Percentiles rank a stretch among this genome's conserved stretches.
These are phyloP conservation scores for Casuarina equisetifolia DNA, from an alignment of 306 rosid species.

Conservation along the genomic window DNA sequence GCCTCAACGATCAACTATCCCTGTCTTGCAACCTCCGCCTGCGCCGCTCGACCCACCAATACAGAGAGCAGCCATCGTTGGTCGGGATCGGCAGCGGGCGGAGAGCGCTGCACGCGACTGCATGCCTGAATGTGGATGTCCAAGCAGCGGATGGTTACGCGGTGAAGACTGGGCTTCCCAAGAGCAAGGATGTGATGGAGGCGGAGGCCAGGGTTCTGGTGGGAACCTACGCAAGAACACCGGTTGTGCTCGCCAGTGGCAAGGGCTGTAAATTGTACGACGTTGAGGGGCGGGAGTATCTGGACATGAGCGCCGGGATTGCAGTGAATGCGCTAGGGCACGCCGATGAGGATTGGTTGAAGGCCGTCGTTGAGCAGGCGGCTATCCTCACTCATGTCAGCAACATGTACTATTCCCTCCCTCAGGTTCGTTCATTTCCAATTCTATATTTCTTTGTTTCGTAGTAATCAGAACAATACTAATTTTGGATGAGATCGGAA, in stretches of 20 bases:
- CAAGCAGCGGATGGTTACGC: slow-evolving; percentile 20
- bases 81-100: slow-evolving; percentile 3
- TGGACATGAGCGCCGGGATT: slow-evolving; percentile 75
- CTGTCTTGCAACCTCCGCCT: slow-evolving; percentile 31
- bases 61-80: slow-evolving; percentile 3
- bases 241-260: slow-evolving; percentile 69
- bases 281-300: slow-evolving; percentile 70
- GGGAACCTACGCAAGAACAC: slow-evolving; percentile 80
- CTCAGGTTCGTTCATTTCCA: slow-evolving; percentile 56
- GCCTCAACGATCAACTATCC: slow-evolving; percentile 31
- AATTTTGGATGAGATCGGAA: neutral
- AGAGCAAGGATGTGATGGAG: slow-evolving; percentile 60
- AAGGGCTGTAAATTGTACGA: slow-evolving; percentile 78
- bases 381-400: slow-evolving; percentile 68
- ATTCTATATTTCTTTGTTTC: neutral
- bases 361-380: slow-evolving; percentile 75
- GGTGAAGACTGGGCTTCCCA: slow-evolving; percentile 22
- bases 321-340: slow-evolving; percentile 88
- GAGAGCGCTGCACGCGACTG: slow-evolving; percentile 10
- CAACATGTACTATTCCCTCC: slow-evolving; percentile 69
- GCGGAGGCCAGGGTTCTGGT: slow-evolving; percentile 59
- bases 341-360: slow-evolving; percentile 76
- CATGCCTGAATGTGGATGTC: slow-evolving; percentile 40
- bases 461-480: too few relatives aligned
- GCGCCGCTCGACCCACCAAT: slow-evolving; percentile 12